Percentiles rank a stretch among this genome's conserved stretches.
These are phyloP conservation scores for Juncus effusus DNA, from an alignment of 176 grass and related monocot genomes.

Conservation along the genomic window DNA sequence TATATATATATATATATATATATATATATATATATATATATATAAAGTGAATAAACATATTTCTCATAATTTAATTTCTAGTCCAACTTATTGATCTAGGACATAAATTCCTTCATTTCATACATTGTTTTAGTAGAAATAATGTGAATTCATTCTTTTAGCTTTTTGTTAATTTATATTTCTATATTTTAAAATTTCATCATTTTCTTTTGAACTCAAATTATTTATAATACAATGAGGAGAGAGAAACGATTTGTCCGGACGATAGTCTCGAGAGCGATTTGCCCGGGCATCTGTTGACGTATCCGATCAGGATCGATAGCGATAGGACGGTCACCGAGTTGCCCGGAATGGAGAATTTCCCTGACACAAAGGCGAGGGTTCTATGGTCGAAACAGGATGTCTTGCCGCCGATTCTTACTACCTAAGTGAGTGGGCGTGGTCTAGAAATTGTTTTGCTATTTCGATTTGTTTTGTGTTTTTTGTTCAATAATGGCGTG, in stretches of 20 bases:
- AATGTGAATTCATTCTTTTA: no score
- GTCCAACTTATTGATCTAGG: no score
- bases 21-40: no score
- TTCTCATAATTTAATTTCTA: no score
- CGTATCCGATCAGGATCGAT: constrained; percentile 43
- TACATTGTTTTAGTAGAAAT: no score
- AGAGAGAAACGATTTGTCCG: constrained; percentile 16
- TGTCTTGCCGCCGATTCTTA: constrained; percentile 57
- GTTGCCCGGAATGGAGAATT: constrained; percentile 54
- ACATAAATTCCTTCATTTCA: no score
- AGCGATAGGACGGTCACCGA: constrained; percentile 48
- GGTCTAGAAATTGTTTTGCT: background rate
- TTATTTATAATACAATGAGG: no score
- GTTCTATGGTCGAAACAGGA: constrained; percentile 42
- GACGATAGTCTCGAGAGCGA: constrained; percentile 43
- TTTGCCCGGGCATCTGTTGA: constrained; percentile 80
- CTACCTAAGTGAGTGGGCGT: constrained; percentile 37
- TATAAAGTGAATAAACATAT: no score
- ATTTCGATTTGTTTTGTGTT: constrained; percentile 1
- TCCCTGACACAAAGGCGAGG: constrained; percentile 56
- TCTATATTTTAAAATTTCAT: no score
- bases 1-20: no score
- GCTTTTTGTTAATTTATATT: no score
- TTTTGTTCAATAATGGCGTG: constrained; percentile 22
- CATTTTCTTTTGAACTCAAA: no score